Conservation (phyloP, 1,284 basidiomycete species). For the Vanrija sp. region DNA sequence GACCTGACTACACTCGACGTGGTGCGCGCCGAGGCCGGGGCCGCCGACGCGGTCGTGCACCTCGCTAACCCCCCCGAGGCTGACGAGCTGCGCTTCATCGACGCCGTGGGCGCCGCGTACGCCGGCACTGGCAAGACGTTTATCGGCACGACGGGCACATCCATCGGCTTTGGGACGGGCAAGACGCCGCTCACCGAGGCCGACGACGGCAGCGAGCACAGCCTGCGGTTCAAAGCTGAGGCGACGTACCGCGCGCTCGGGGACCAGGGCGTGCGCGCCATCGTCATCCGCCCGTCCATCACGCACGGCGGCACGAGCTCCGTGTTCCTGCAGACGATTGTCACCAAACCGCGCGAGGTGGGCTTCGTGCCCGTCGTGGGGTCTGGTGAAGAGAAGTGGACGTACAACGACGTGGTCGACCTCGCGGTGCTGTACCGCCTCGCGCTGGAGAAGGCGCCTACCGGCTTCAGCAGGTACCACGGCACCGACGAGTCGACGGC, state of each 20-base stretch:
- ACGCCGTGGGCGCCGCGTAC: constrained; percentile 17
- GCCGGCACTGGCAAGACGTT: constrained; percentile 20
- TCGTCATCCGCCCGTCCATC: constrained; percentile 18
- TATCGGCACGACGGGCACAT: constrained; percentile 14
- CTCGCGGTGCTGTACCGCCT: constrained; percentile 23
- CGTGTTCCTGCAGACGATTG: constrained; percentile 17
- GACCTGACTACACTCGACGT: constrained; percentile 25
- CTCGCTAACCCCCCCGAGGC: constrained; percentile 25
- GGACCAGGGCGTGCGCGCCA: constrained; percentile 15
- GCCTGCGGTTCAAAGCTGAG: constrained; percentile 6
- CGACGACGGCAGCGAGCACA: not conserved
- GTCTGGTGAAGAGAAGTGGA: constrained; percentile 17
- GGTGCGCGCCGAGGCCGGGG: constrained; percentile 17
- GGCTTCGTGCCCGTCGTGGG: constrained; percentile 22
- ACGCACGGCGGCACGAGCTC: constrained; percentile 22
- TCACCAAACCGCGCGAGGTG: constrained; percentile 9
- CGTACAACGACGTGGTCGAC: constrained; percentile 25
- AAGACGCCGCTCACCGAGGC: not conserved
- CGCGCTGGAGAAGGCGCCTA: constrained; percentile 17
- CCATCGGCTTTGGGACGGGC: not conserved
- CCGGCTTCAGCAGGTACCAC: constrained; percentile 23
- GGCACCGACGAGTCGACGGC: constrained; percentile 12
- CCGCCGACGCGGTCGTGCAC: constrained; percentile 35
- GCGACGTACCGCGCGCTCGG: not conserved
- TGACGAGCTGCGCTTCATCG: constrained; percentile 18